phyloP scores from a whole-genome alignment of 139 green algal genomes.

The Picochlorum sp. region DNA sequence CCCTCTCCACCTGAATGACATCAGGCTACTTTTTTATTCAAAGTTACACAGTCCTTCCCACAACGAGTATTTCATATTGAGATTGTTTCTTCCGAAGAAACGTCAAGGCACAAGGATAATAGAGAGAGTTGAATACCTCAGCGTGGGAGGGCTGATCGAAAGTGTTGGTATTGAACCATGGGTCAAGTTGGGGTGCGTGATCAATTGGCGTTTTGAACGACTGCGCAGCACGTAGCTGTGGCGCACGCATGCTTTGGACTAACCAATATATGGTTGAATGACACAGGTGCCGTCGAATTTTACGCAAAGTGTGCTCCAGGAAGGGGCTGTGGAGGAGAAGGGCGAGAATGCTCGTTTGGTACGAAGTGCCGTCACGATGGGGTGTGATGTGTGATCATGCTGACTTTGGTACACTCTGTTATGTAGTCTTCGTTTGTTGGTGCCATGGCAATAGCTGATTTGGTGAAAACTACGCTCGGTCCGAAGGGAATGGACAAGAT shows the following conservation, averaged over 20 bases:
- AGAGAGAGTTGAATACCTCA: no score
- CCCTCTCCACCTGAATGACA: no score
- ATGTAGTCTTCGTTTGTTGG: slow-evolving; percentile 88
- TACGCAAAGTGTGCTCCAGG: slow-evolving; percentile 38
- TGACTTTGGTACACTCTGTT: neutral
- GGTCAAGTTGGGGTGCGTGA: slow-evolving; percentile 1
- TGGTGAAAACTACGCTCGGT: slow-evolving; percentile 96
- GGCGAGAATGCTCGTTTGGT: slow-evolving; percentile 92
- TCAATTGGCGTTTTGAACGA: neutral
- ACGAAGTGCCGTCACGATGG: slow-evolving; percentile 1
- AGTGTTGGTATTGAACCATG: neutral
- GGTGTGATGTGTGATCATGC: neutral
- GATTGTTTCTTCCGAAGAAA: no score
- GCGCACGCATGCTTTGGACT: neutral
- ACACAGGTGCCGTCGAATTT: slow-evolving; percentile 34
- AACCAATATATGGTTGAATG: neutral
- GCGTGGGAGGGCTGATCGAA: no score
- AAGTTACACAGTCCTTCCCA: no score
- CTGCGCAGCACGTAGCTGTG: no score
- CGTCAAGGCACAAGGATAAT: no score
- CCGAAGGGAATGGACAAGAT: slow-evolving; percentile 99
- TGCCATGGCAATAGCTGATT: slow-evolving; percentile 93
- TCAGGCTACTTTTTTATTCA: no score
- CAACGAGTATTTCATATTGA: no score
- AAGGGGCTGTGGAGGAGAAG: slow-evolving; percentile 83